phyloP scores from a whole-genome alignment of 805 yeast species.

The Kodamaea neixiangensis region DNA sequence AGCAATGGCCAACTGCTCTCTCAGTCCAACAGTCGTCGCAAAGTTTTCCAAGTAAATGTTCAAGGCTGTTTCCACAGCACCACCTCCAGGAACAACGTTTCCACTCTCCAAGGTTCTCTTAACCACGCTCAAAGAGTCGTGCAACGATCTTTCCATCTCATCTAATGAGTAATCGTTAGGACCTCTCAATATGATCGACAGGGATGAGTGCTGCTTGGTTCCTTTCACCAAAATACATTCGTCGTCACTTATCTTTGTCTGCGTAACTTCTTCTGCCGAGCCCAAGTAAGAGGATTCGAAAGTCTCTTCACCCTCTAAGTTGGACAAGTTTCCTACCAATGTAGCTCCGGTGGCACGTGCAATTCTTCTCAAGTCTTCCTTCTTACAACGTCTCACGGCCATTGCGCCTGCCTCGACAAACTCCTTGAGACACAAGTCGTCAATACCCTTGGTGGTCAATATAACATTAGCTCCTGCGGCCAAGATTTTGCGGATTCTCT shows the following conservation, averaged over 20 bases:
- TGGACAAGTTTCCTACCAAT: conserved; percentile 79
- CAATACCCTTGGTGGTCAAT: conserved; percentile 91
- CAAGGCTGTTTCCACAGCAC: conserved; percentile 97
- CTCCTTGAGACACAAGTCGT: conserved; percentile 86
- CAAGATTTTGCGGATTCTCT: conserved; percentile 78
- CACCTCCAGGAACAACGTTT: conserved; percentile 96
- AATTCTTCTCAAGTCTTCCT: conserved; percentile 93
- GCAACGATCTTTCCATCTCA: conserved; percentile 97
- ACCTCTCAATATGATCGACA: conserved; percentile 92
- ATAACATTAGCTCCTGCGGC: conserved; percentile 92
- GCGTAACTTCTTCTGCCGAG: conserved; percentile 85
- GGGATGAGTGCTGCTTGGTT: conserved; percentile 85
- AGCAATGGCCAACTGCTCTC: conserved; percentile 97
- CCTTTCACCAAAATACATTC: conserved; percentile 94
- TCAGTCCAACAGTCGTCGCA: conserved; percentile 95
- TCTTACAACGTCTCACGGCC: conserved; percentile 96
- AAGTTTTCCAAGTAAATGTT: conserved; percentile 94
- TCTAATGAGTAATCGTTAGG: conserved; percentile 93
- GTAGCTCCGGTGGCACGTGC: conserved; percentile 99
- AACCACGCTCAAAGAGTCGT: conserved; percentile 91
- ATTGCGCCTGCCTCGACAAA: conserved; percentile 89
- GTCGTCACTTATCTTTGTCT: conserved; percentile 90
- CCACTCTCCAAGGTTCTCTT: conserved; percentile 96
- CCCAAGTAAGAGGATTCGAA: conserved; percentile 87
- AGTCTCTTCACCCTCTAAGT: conserved; percentile 93